Conservation (phyloP, 1,284 basidiomycete genomes). For the Microbotryum lychnidis-dioicae region DNA sequence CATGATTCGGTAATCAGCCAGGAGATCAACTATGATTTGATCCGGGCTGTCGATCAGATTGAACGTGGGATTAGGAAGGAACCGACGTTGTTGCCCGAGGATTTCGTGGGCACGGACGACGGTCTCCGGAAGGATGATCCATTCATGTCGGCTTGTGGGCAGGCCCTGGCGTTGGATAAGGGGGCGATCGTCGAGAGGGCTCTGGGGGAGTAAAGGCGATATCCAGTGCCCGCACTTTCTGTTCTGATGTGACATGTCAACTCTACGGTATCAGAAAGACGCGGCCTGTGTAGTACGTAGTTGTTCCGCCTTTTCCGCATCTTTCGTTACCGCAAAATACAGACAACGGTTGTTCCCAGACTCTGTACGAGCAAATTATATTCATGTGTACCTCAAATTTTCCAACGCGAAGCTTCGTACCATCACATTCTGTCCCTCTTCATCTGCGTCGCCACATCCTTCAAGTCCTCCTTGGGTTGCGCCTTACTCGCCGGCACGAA, state of each 20-base stretch:
- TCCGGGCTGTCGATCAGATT: slow-evolving; percentile 83
- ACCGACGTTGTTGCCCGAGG: slow-evolving; percentile 37
- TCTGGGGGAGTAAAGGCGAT: not conserved
- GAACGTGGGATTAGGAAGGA: slow-evolving; percentile 37
- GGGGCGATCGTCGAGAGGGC: not conserved
- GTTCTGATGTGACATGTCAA: not conserved
- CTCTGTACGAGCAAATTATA: too few species aligned
- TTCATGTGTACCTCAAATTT: too few species aligned
- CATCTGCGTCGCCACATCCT: slow-evolving; percentile 18
- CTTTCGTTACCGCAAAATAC: too few species aligned
- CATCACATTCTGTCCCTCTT: not conserved
- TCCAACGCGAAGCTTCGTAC: too few species aligned
- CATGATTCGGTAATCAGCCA: slow-evolving; percentile 81
- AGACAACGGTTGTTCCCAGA: too few species aligned
- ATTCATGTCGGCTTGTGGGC: not conserved
- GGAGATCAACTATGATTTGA: slow-evolving; percentile 89
- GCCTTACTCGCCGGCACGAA: slow-evolving; percentile 36
- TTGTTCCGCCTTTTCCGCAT: too few species aligned
- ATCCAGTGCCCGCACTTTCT: not conserved
- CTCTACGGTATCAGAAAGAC: too few species aligned
- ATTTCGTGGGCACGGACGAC: slow-evolving; percentile 28
- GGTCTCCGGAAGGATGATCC: not conserved
- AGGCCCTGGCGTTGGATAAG: not conserved
- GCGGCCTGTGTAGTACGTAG: too few species aligned
- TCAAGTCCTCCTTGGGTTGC: slow-evolving; percentile 37